Evolutionary conservation across 306 rosid genomes (phyloP), one percentile per base, ranked within the genome.

Genomic region (Notholithocarpus densiflorus): DNA sequence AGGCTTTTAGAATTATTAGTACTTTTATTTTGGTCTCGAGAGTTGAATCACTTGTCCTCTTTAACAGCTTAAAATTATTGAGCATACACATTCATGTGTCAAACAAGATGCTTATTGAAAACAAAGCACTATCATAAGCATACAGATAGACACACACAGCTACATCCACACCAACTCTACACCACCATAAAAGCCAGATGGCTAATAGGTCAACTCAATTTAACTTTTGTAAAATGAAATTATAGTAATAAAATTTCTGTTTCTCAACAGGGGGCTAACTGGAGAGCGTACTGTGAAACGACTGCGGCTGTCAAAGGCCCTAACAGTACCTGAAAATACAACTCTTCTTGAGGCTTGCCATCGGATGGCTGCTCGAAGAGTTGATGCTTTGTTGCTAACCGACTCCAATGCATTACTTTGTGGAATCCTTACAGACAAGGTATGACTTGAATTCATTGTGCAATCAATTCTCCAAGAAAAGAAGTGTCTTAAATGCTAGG

Each of bases 371-470:
- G 87, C 94, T 68, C 94, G 94, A 75, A 96, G 80, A 80, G 94
- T 91, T 77, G 97, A 93, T 86, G 97, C 99, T 75, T 77, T 96
- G 51, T 84, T 96, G 81, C 88, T 96, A 55, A 93, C 94, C 13
- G 99, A 96, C 83, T 93, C 98, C 13, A 92, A 90, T 81, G 99
- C 96, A 56, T 89, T 96, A 86, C 98, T 96, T 54, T 91, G 96
- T 79, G 99, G 99, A 80, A 96, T 96, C 82, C 99, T 96, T 78
- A 96, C 99, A 0, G 99, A 93, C 85, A 96, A 90, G 97, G 99
- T 93, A 83, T 71, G 66, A 51, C 74, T 77, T 40, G 64, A 15
- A 21, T 29, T 75, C 73, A 68, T 65, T 45, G 45, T 57, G 40
- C 26, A 48, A 52, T 15, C 55, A 62, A 27, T 19, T 48, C 75